These are phyloP conservation scores for Lichtheimia ramosa DNA, from an alignment of 371 early-diverging fungal species.

Conservation along the genomic window DNA sequence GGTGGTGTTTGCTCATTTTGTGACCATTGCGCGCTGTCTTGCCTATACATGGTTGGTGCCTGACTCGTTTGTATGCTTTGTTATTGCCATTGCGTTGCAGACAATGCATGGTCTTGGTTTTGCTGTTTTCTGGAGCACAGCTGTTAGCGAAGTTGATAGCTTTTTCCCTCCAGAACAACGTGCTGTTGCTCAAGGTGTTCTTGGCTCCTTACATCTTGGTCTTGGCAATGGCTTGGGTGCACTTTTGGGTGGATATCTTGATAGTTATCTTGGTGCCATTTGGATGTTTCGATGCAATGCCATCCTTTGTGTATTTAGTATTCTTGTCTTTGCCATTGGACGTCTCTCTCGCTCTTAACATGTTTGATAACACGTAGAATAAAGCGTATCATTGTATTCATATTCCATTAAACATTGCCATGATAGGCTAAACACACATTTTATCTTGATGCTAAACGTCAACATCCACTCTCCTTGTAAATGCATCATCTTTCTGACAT, in stretches of 20 bases:
- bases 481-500: too few species aligned
- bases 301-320: slow-evolving; percentile 12
- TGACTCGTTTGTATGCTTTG: slow-evolving; percentile 28
- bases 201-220: slow-evolving; percentile 35
- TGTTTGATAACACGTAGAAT: not conserved
- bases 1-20: slow-evolving; percentile 39
- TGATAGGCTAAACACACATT: too few species aligned
- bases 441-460: too few species aligned
- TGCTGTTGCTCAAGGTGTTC: slow-evolving; percentile 40
- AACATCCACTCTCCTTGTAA: too few species aligned
- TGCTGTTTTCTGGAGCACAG: slow-evolving; percentile 36
- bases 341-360: slow-evolving; percentile 2
- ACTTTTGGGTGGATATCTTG: slow-evolving; percentile 32
- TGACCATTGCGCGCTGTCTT: slow-evolving; percentile 36
- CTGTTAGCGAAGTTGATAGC: slow-evolving; percentile 37
- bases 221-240: slow-evolving; percentile 37
- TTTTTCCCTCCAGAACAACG: slow-evolving; percentile 41
- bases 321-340: slow-evolving; percentile 15
- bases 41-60: slow-evolving; percentile 34
- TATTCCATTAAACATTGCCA: too few species aligned
- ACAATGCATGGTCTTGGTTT: slow-evolving; percentile 37
- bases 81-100: slow-evolving; percentile 38
- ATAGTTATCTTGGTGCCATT: slow-evolving; percentile 21
- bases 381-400: not conserved
- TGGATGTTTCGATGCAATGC: slow-evolving; percentile 22